Evolutionary conservation across 2,329 filamentous ascomycete species (phyloP).

Genomic region (Venturia asperata): DNA sequence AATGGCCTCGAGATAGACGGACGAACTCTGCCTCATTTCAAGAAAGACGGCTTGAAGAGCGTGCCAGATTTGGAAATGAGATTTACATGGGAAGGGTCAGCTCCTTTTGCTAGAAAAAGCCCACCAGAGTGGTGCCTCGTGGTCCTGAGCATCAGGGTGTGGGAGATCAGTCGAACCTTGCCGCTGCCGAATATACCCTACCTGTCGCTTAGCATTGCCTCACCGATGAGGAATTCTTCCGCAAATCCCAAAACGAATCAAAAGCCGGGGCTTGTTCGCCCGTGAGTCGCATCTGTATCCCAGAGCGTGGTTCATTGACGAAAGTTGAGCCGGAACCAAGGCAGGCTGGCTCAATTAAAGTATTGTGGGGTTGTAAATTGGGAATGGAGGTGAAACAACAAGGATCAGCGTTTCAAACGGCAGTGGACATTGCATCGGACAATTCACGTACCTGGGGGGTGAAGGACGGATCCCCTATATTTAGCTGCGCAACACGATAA

Average conservation of each 20-base stretch:
- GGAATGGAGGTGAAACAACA: not conserved
- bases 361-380: not conserved
- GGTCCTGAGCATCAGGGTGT: not conserved
- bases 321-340: not conserved
- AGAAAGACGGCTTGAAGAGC: not conserved
- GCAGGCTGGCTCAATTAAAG: not conserved
- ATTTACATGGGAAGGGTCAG: not conserved
- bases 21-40: not conserved
- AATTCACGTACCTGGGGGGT: not conserved
- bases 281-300: not conserved
- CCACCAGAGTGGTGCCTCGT: not conserved
- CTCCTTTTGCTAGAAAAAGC: not conserved
- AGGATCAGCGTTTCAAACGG: not conserved
- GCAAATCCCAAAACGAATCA: not conserved
- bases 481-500: not conserved
- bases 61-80: not conserved
- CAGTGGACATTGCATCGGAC: not conserved
- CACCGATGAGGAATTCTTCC: not conserved
- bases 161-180: not conserved
- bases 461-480: not conserved
- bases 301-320: not conserved
- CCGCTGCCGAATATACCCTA: not conserved
- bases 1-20: not conserved
- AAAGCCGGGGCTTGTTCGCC: not conserved
- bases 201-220: not conserved